phyloP scores from a whole-genome alignment of 441 rosid genomes.

The Pelargonium australe region DNA sequence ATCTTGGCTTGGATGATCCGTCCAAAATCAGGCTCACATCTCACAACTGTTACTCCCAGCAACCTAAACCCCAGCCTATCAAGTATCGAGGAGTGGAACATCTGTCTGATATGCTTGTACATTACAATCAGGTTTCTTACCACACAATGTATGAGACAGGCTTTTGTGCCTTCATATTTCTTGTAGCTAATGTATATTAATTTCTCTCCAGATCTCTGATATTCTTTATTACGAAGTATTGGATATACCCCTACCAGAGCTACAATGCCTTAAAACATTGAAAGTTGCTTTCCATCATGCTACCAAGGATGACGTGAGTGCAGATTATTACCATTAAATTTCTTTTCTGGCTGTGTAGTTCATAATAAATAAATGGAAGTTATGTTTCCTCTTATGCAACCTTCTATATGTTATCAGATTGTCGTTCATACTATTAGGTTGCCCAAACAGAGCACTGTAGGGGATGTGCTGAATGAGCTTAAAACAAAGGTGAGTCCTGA shows the following conservation, averaged over 20 bases:
- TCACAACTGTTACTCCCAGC: slow-evolving; percentile 75
- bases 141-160: slow-evolving; percentile 14
- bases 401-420: slow-evolving; percentile 36
- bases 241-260: slow-evolving; percentile 73
- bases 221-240: slow-evolving; percentile 65
- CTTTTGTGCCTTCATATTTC: slow-evolving; percentile 8
- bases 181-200: neutral
- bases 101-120: slow-evolving; percentile 63
- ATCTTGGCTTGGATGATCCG: slow-evolving; percentile 58
- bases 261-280: slow-evolving; percentile 64
- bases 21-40: slow-evolving; percentile 68
- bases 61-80: slow-evolving; percentile 74
- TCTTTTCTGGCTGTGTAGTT: slow-evolving; percentile 9
- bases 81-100: slow-evolving; percentile 61
- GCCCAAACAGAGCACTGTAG: slow-evolving; percentile 69
- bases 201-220: slow-evolving; percentile 49
- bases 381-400: slow-evolving; percentile 17
- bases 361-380: slow-evolving; percentile 13
- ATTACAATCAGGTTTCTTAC: slow-evolving; percentile 60
- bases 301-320: slow-evolving; percentile 64
- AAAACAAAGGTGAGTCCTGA: slow-evolving; percentile 44
- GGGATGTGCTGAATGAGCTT: slow-evolving; percentile 64
- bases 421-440: slow-evolving; percentile 58
- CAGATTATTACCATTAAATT: slow-evolving; percentile 13
- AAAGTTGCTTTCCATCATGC: slow-evolving; percentile 71